Base-by-base conservation (phyloP, 2,329 filamentous ascomycete genomes). In the Geoglossum cookeanum region DNA sequence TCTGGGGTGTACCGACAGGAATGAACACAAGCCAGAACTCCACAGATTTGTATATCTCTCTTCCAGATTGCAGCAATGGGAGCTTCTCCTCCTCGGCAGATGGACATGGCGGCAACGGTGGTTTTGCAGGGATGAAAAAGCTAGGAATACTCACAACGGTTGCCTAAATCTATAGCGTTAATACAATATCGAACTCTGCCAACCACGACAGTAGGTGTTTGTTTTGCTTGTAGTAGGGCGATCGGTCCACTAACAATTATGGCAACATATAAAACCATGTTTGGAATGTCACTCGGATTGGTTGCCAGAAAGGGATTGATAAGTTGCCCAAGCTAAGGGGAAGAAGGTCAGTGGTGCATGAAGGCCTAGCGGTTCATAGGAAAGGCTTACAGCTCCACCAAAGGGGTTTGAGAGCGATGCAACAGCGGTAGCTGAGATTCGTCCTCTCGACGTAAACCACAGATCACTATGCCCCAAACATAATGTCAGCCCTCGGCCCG, bases 391-490 rank as follows among this genome's bases (percentile, higher is more conserved):
- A 5, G 91, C 91, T 27, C 85, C 90, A 13, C 91, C 91, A 55
- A 97, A 78, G 0, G 91, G 91, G 68, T 96, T 97, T 3, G 91
- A 87, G 58, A 97, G 71, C 59, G 83, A 90, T 27, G 84, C 83
- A 39, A 95, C 65, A 0, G 91, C 92, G 0, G 91, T 97, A 17
- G 91, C 91, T 57, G 85, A 84, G 11, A 95, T 86, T 57, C 92
- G 80, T 6, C 90, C 91, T 9, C 75, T 73, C 64, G 85, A 83
- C 1, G 87, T 90, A 71, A 97, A 97, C 92, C 92, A 97, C 59
- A 95, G 74, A 67, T 96, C 90, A 57, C 87, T 45, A 45, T 5
- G 6, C 5, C n/a, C 39, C 39, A 15, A 9, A 15, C 11, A 42
- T 4, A 42, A 17, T 3, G 22, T 45, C 42, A 13, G n/a, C n/a